Evolutionary conservation across 2,329 filamentous ascomycete species (phyloP), one percentile per base, ranked within the genome.

Genomic region (Aspergillus brasiliensis): DNA sequence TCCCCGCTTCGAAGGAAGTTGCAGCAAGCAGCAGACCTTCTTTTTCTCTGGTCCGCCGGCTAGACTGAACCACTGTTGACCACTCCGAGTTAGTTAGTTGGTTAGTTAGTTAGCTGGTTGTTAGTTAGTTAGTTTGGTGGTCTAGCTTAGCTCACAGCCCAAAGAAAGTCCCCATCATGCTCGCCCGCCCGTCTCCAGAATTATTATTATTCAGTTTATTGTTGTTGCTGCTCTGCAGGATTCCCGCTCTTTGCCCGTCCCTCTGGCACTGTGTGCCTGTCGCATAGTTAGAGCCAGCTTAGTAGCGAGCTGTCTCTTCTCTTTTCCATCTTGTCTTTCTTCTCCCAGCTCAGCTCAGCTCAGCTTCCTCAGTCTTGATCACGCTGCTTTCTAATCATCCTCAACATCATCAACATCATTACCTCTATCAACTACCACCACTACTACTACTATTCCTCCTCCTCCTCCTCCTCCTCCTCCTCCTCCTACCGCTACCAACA

Each of bases 1-100:
- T 55, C 52, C 52, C 52, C 52, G 52, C 52, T 55, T 55, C 44
- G 38, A 34, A 21, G 27, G 31, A 15, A 19, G 40, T 40, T 55
- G 52, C 40, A 44, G 19, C 34, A 38, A 13, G 34, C 40, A 44
- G 19, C 40, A 15, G 40, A 44, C 25, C 52, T 55, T 44, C 52
- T 55, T 11, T 40, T 55, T 44, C 52, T 34, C 31, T 55, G 52
- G 21, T 46, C 38, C 52, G 34, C 34, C 38, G 34, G 52, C 52
- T 46, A 54, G 37, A 54, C 37, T 42, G 40, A 54, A 17, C 51
- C 40, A 54, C 27, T 51, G 17, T n/a, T 15, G 19, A 51, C 27
- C 34, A 51, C n/a, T 51, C 25, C 31, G 8, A 23, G 15, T 23
- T 52, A 38, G 23, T 21, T 52, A 8, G 21, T 38, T 25, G 25